Percentiles rank a stretch among this genome's conserved stretches.
phyloP scores from a whole-genome alignment of 2,329 filamentous ascomycete genomes.

The Gnomoniopsis smithogilvyi region DNA sequence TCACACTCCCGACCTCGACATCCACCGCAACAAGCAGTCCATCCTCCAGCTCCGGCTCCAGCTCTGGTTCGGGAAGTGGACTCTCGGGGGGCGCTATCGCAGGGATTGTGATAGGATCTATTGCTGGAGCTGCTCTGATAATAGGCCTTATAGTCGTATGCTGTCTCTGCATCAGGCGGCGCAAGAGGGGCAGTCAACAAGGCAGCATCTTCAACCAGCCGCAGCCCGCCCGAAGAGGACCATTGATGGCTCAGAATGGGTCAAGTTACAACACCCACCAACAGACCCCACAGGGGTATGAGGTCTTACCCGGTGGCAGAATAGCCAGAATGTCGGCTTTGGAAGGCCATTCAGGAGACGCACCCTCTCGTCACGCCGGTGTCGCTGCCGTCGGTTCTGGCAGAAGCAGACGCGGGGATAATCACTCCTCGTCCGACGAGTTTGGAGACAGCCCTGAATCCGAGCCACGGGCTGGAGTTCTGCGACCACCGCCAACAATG shows the following conservation, averaged over 20 bases:
- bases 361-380: slow-evolving; percentile 51
- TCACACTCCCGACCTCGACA: slow-evolving; percentile 53
- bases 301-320: slow-evolving; percentile 78
- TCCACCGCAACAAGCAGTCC: slow-evolving; percentile 42
- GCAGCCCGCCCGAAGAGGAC: slow-evolving; percentile 61
- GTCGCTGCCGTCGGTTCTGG: slow-evolving; percentile 44
- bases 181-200: slow-evolving; percentile 57
- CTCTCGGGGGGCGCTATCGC: slow-evolving; percentile 87
- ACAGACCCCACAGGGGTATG: slow-evolving; percentile 54
- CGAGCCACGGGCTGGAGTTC: slow-evolving; percentile 51
- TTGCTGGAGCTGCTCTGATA: slow-evolving; percentile 70
- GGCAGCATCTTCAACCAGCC: slow-evolving; percentile 88
- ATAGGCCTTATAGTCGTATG: slow-evolving; percentile 68
- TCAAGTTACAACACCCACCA: slow-evolving; percentile 17
- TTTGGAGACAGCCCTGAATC: slow-evolving; percentile 71
- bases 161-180: slow-evolving; percentile 45
- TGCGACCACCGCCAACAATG: slow-evolving; percentile 56
- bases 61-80: slow-evolving; percentile 31
- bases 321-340: slow-evolving; percentile 95
- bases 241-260: slow-evolving; percentile 36
- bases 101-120: slow-evolving; percentile 79
- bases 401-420: slow-evolving; percentile 44
- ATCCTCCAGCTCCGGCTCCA: slow-evolving; percentile 19
- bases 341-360: slow-evolving; percentile 68
- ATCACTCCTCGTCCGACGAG: slow-evolving; percentile 68